phyloP scores from a whole-genome alignment of 2,329 filamentous ascomycete species.

The Aschersonia sp. region DNA sequence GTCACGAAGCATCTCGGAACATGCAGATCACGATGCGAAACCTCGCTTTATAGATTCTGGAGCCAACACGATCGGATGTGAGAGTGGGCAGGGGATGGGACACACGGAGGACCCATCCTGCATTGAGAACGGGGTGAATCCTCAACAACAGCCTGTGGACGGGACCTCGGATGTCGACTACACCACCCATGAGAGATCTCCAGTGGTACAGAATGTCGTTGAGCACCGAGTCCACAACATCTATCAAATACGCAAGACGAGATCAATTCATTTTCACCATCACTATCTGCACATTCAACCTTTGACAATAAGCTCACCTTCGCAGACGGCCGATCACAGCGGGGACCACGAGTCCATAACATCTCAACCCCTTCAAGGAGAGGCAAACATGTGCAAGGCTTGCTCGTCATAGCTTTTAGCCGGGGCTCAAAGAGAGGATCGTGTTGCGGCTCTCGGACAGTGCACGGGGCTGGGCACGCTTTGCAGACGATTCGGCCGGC shows the following conservation, averaged over 20 bases:
- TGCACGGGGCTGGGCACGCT: too few relatives aligned
- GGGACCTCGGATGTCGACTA: not conserved
- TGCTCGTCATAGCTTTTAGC: too few relatives aligned
- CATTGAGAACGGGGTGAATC: not conserved
- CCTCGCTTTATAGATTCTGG: too few relatives aligned
- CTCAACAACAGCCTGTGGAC: not conserved
- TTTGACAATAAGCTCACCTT: not conserved
- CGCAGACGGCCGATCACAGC: not conserved
- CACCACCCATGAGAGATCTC: not conserved
- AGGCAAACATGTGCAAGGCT: too few relatives aligned
- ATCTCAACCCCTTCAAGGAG: not conserved
- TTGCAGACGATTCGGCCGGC: too few relatives aligned
- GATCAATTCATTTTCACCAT: conserved; percentile 3
- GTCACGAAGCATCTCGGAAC: too few relatives aligned
- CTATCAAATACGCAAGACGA: not conserved
- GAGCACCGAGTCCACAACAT: conserved; percentile 1
- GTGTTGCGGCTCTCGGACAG: too few relatives aligned
- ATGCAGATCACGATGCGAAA: too few relatives aligned
- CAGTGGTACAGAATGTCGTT: conserved; percentile 1
- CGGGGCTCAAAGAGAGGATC: too few relatives aligned
- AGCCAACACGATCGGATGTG: too few relatives aligned
- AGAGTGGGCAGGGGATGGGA: too few relatives aligned
- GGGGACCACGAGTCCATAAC: not conserved
- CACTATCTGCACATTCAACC: conserved; percentile 2
- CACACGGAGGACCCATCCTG: too few relatives aligned